Base-by-base conservation (phyloP, 345 rosid species). In the Brassica cretica region DNA sequence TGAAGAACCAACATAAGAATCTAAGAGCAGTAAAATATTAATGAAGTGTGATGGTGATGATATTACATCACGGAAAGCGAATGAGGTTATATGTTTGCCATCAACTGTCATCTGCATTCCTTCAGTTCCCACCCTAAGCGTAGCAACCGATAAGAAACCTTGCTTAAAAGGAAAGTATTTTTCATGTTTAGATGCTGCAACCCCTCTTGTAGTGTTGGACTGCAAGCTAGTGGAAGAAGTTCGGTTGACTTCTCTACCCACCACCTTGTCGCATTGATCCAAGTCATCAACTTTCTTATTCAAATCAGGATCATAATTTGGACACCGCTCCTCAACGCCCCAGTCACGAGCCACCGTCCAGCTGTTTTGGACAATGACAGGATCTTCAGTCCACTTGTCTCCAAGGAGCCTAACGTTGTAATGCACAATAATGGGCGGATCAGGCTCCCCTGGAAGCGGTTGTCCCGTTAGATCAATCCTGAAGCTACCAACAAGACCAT, bases 321-420 rank as follows among this genome's bases (percentile, higher is more conserved):
- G 99, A 80, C 99, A 95, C 0, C 99, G 98, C 79, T 90, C 98
- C 89, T 95, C 99, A 29, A 81, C 88, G 21, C 97, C 99, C 99
- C 99, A 95, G 70, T 93, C 98, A 84, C 83, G 97, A 83, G 91
- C 88, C 70, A 78, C 84, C 53, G 90, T 95, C 99, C 99, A 95
- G 35, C 96, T 93, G 82, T 95, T 95, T 82, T 91, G 99, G 74
- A 95, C 98, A 73, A 95, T 95, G 32, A 93, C 98, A 77, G 99
- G 97, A 77, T 95, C 91, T 80, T 95, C 98, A 49, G 99, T 95
- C 63, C 87, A 73, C 85, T 90, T 93, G 85, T 95, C 99, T 18
- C 98, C 99, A 66, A 85, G 93, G 69, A 93, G 94, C 90, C 99
- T 91, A 32, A 91, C 97, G 81, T 91, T 96, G 81, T 93, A 96